These are phyloP conservation scores for Dipodascus albidus DNA, from an alignment of 805 yeast genomes.

Conservation along the genomic window DNA sequence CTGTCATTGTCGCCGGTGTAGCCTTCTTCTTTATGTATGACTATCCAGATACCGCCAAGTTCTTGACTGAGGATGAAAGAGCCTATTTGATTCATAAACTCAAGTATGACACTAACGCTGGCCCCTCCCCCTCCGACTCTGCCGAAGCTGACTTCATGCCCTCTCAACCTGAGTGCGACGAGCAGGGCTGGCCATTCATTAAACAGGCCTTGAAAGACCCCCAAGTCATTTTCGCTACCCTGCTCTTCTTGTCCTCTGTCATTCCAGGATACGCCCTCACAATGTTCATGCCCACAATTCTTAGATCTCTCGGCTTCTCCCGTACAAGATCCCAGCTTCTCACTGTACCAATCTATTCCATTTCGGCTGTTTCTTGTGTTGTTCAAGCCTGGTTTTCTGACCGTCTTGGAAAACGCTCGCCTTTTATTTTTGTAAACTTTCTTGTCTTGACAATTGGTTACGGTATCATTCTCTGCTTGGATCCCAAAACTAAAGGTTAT, in stretches of 20 bases:
- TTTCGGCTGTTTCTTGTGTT: conserved; percentile 29
- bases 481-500: conserved; percentile 28
- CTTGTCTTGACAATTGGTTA: conserved; percentile 40
- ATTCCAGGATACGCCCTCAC: conserved; percentile 29
- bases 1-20: conserved; percentile 27
- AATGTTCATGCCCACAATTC: conserved; percentile 34
- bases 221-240: background rate
- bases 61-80: conserved; percentile 32
- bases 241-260: background rate
- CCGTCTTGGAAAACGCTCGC: conserved; percentile 26
- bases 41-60: conserved; percentile 26
- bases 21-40: conserved; percentile 31
- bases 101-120: background rate
- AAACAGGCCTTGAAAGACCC: background rate
- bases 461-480: conserved; percentile 33
- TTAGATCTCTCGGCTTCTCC: conserved; percentile 30
- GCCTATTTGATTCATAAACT: conserved; percentile 25
- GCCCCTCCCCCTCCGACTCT: background rate
- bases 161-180: background rate
- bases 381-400: conserved; percentile 36
- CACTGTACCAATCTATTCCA: conserved; percentile 32
- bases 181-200: background rate
- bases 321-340: conserved; percentile 30
- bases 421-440: conserved; percentile 36
- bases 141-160: background rate